Evolutionary conservation across 2,329 filamentous ascomycete genomes (phyloP), one percentile per base, ranked within the genome.

Genomic region (Aureobasidium sp.): DNA sequence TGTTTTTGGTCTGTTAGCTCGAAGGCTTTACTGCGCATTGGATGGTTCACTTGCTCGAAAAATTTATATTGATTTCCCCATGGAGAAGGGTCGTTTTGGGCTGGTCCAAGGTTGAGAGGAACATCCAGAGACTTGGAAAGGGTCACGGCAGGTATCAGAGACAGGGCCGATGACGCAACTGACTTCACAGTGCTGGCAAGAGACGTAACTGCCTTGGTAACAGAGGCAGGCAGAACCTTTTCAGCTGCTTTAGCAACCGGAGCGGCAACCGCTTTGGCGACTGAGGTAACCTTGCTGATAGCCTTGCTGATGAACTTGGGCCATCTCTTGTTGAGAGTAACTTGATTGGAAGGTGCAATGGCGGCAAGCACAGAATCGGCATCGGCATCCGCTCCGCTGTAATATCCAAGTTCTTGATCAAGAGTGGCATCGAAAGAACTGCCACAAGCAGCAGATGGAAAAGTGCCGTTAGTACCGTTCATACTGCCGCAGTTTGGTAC

Each of bases 371-470:
- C 53, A 5, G 60, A 30, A 16, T 61, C 53, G 15, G 58, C 27
- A 16, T 59, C 47, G 3, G 57, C 57, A 5, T 50, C 57, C 10
- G 29, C 34, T 34, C 50, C 48, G 10, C 48, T 49, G 36, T 63
- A 63, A 59, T 61, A 65, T 37, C 61, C 58, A 15, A 65, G 62
- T 21, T 63, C 58, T 4, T 63, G 50, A 36, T 65, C 63, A 10
- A 65, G 53, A 7, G 53, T 39, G 10, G 29, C 9, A 45, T 65
- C 63, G 29, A 65, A 65, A 13, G 53, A 45, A 3, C 34, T 39
- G 5, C 62, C 63, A 27, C 63, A 65, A 15, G 53, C 58, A 29
- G 62, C 62, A 2, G 63, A 60, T 0, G 63, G 63, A 25, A 65
- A 63, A 13, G 42, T 44, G 9, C 41, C 41, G 11, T 37, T 60